Base-by-base conservation (phyloP, 2,329 filamentous ascomycete species). In the Ophiosphaerella narmari region DNA sequence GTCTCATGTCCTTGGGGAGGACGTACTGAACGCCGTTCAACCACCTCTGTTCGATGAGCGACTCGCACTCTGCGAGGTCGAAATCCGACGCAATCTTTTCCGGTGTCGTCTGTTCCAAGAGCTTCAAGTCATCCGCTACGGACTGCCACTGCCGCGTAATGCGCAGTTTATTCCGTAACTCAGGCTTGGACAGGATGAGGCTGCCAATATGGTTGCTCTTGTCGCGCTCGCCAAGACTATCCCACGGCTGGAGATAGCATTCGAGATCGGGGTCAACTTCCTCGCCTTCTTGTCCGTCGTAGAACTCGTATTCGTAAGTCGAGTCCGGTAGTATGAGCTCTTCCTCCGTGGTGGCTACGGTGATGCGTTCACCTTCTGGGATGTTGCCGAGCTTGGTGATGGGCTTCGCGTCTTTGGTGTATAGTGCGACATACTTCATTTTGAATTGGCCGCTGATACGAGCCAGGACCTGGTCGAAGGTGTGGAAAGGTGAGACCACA, bases 251-350 rank as follows among this genome's bases (percentile, higher is more conserved):
- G 0, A 41, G 46, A 8, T 39, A 53, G 1, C 46, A 41, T 0
- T 57, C 55, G 1, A 26, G 23, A 16, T 54, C 46, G 0, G 35
- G 31, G 13, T 52, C 48, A 0, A 55, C 41, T n/a, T 57, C 54
- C 1, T 50, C 48, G 2, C 43, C 46, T 8, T 59, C 56, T 7
- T 57, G 46, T 2, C 56, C 56, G 4, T 41, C 38, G 26, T 59
- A 59, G 4, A 57, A 6, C 0, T 43, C 37, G n/a, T 45, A 54
- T 4, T 43, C 50, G 1, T 37, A 23, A 1, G 39, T 43, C 6
- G 56, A 46, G 16, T 59, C 54, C 0, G 56, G 54, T 2, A 57
- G 16, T 46, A 59, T 57, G 2, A 6, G 35, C 18, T 59, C 56
- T 0, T 12, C 6, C 0, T 14, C 18, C 1, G 38, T 42, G 0